Evolutionary conservation across 2,329 filamentous ascomycete genomes (phyloP), one percentile per base, ranked within the genome.

Genomic region (Fusarium sp.): DNA sequence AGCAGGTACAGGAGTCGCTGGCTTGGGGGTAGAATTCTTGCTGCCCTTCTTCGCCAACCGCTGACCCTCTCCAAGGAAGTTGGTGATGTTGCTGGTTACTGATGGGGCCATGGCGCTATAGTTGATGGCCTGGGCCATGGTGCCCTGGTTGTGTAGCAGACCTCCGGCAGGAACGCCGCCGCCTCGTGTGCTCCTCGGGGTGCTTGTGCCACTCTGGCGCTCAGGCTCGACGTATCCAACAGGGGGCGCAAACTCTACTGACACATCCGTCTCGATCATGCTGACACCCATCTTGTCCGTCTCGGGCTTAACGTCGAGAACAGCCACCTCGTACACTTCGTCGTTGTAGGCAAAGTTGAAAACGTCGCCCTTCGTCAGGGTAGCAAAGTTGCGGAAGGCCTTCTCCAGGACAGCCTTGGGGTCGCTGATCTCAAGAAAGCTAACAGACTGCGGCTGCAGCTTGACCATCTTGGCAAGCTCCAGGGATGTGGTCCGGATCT

Each of bases 261-360:
- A 93, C 11, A 99, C 87, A 82, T 99, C 96, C 0, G 96, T 99
- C 82, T 99, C 96, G 60, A 97, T 90, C 80, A 97, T 96, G 75
- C 93, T 94, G 59, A 99, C 94, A 64, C 91, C 91, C 84, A 93
- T 93, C 74, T 92, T 92, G 2, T 91, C 87, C 4, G 87, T 90
- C 70, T 92, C 89, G 2, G 96, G 96, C 80, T 97, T 97, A 38
- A 96, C 93, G 77, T 98, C 95, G 13, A 98, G 82, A 1, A 99
- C 96, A 3, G 93, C 93, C 77, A 99, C 93, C 69, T 96, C 91
- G 82, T 96, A 99, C 9, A 93, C 86, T 66, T 93, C 91, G 77
- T 98, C 94, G 79, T 99, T 99, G 83, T 99, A 99, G 73, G 91
- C 87, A 79, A 99, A 99, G 69, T 92, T 96, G 84, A 99, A 99